These are phyloP conservation scores for Thermothelomyces thermophilus DNA, from an alignment of 2,329 filamentous ascomycete genomes.

Conservation along the genomic window DNA sequence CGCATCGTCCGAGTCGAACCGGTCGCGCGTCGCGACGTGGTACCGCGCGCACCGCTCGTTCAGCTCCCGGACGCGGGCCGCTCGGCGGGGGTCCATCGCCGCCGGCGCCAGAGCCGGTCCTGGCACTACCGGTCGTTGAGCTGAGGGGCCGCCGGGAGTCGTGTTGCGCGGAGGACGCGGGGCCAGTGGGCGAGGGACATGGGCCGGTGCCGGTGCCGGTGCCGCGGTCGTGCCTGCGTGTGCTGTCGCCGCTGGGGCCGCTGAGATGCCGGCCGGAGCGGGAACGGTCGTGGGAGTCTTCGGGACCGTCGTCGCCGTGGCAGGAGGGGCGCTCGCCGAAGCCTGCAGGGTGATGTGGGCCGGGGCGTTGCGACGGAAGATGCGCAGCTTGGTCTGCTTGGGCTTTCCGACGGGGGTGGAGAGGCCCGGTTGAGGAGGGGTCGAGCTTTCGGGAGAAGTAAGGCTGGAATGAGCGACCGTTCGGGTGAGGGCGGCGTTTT, in stretches of 20 bases:
- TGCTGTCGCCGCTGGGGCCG: too few species aligned
- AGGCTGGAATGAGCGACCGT: background rate
- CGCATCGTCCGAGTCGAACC: background rate
- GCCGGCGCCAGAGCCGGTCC: too few species aligned
- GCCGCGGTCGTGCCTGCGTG: too few species aligned
- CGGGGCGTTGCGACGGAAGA: background rate
- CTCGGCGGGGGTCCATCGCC: background rate
- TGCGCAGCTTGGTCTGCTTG: background rate
- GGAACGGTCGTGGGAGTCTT: background rate
- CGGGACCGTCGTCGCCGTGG: background rate
- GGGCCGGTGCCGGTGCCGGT: background rate
- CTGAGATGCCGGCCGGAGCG: too few species aligned
- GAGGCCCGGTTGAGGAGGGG: background rate
- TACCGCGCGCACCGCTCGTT: background rate
- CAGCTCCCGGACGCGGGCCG: background rate
- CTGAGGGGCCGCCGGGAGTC: too few species aligned
- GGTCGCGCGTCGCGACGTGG: background rate
- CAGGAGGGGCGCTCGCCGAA: too few species aligned
- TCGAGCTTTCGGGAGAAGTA: background rate
- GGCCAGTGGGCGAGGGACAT: background rate
- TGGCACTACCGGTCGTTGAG: too few species aligned
- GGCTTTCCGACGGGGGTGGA: background rate
- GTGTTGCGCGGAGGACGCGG: background rate
- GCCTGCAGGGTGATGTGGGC: background rate
- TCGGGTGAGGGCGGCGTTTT: background rate